Percentiles rank a stretch among this genome's conserved stretches.
These are phyloP conservation scores for Diaporthe capsici DNA, from an alignment of 2,329 filamentous ascomycete genomes.

Conservation along the genomic window DNA sequence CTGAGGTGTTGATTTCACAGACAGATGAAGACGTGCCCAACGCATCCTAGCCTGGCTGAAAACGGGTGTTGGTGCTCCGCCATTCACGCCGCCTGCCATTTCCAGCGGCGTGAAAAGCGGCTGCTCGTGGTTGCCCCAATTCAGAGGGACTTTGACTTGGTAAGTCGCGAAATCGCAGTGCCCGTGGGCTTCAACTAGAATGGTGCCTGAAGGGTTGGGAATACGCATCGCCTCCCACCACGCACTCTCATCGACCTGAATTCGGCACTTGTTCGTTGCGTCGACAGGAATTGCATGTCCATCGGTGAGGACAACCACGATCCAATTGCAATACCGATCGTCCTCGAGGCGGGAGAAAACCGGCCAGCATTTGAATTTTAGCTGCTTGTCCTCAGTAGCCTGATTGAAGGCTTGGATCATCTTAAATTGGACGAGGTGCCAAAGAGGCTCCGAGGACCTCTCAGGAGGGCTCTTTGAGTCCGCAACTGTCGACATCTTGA, in stretches of 20 bases:
- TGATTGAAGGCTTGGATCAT: background rate
- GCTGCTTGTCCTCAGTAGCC: no score
- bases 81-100: background rate
- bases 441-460: background rate
- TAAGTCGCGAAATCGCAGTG: background rate
- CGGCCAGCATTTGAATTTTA: background rate
- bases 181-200: background rate
- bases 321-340: background rate
- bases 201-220: background rate
- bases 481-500: background rate
- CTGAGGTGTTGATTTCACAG: background rate
- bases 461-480: rapidly evolving
- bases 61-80: background rate
- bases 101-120: background rate
- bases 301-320: background rate
- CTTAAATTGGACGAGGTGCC: background rate
- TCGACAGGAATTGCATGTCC: background rate
- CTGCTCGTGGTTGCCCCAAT: background rate
- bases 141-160: background rate
- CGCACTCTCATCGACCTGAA: background rate
- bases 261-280: no score
- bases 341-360: background rate
- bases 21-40: background rate
- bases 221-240: background rate
- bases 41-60: background rate